Evolutionary conservation across 768 basidiomycete species (phyloP).

Genomic region (Hypsizygus marmoreus): DNA sequence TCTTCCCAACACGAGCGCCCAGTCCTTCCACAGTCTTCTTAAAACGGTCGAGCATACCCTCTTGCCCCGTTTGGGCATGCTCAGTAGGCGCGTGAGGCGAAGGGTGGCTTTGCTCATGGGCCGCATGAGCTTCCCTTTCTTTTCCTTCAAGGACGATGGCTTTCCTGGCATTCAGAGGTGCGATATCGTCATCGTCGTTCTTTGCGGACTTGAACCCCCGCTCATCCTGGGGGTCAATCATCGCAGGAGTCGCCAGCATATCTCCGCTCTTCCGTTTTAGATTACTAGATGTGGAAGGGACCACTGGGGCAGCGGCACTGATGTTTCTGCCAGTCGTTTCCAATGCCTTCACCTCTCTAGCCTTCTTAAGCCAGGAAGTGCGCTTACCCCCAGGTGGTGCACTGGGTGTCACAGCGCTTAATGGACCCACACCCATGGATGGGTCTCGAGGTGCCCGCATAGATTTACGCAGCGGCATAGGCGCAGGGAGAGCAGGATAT

Average conservation of each 20-base stretch:
- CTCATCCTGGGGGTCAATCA: slow-evolving; percentile 33
- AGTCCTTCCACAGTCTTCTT: slow-evolving; percentile 74
- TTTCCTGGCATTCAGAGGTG: slow-evolving; percentile 20
- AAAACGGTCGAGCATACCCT: slow-evolving; percentile 62
- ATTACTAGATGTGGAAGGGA: slow-evolving; percentile 19
- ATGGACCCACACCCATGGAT: slow-evolving; percentile 27
- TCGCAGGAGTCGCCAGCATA: slow-evolving; percentile 24
- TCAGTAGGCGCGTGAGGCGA: neutral
- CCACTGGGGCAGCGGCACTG: slow-evolving; percentile 15
- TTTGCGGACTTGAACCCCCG: slow-evolving; percentile 54
- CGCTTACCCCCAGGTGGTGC: slow-evolving; percentile 55
- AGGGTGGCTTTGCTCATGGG: neutral
- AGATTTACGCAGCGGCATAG: slow-evolving; percentile 71
- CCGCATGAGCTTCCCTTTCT: slow-evolving; percentile 2
- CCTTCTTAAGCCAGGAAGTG: slow-evolving; percentile 81
- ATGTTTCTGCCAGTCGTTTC: slow-evolving; percentile 51
- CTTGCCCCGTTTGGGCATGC: slow-evolving; percentile 23
- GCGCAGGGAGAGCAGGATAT: slow-evolving; percentile 69
- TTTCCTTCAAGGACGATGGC: neutral
- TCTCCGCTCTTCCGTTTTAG: slow-evolving; percentile 73
- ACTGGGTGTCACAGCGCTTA: slow-evolving; percentile 44
- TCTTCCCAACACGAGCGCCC: slow-evolving; percentile 58
- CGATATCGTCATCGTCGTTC: slow-evolving; percentile 36
- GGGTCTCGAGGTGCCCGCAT: slow-evolving; percentile 52
- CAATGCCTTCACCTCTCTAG: slow-evolving; percentile 69